Evolutionary conservation across 225 moss, liverwort and hornwort species (phyloP), one percentile per base, ranked within the genome.

Genomic region (Physcomitrellopsis africana): DNA sequence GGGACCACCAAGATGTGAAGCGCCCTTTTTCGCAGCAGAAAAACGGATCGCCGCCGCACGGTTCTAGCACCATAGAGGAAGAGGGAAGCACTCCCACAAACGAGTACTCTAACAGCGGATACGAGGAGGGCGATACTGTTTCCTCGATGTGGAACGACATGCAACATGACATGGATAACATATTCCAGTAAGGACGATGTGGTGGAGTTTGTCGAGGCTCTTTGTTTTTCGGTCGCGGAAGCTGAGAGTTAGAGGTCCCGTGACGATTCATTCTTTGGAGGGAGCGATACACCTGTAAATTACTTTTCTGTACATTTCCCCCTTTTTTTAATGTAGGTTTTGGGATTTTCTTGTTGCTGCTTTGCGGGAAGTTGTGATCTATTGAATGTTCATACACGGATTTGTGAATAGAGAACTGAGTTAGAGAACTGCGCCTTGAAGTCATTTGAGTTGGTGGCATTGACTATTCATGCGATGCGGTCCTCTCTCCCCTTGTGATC

Each of bases 11-110:
- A 41, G 76, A 65, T 11, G 22, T 66, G 58, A 75, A 74, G 37
- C 72, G 75, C 17, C 11, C 47, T 37, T 2, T 4, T 8, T 61
- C 3, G 3, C 51, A 32, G 20, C 10, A 9, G 9, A 86, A 81
- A 55, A 79, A 87, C 29, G 86, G 74, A 17, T 84, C 85, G 5
- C 80, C 87, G 7, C 85, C 85, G 8, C 87, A 87, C 27, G 87
- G 84, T 1, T 79, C 82, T 16, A 88, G 87, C 55, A 88, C 87
- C 11, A 82, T 88, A 6, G 87, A 88, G 24, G 87, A 88, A 11
- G 87, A 88, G n/a, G 87, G 85, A 1, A 88, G 85, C 51, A 88
- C 85, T 1, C 87, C 87, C 1, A 80, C 85, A 4, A 88, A 88
- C 26, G 80, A 78, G 1, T 85, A 82, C 56, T 85, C 82, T 8